phyloP scores from a whole-genome alignment of 2,329 filamentous ascomycete genomes.

The Aspergillus piperis region DNA sequence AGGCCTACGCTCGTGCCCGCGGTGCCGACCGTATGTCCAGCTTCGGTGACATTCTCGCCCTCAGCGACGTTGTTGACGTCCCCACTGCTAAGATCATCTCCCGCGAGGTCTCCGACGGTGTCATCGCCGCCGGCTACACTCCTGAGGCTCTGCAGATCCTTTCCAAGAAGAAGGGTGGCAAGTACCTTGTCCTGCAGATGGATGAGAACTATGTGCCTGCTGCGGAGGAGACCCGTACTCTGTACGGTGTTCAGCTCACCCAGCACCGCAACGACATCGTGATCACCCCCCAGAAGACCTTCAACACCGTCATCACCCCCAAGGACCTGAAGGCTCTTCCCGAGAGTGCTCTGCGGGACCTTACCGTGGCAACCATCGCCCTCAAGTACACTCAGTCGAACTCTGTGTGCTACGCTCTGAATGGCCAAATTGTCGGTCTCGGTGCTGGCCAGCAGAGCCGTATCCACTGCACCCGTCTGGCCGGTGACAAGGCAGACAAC shows the following conservation, averaged over 20 bases:
- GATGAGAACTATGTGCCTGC: slow-evolving; percentile 82
- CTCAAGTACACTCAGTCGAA: slow-evolving; percentile 99
- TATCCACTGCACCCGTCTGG: slow-evolving; percentile 96
- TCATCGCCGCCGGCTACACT: slow-evolving; percentile 87
- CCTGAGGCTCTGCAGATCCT: slow-evolving; percentile 85
- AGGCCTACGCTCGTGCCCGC: slow-evolving; percentile 92
- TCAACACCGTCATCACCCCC: slow-evolving; percentile 81
- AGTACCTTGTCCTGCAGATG: slow-evolving; percentile 94
- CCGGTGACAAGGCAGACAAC: slow-evolving; percentile 97
- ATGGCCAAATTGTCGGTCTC: slow-evolving; percentile 90
- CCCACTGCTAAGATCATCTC: slow-evolving; percentile 97
- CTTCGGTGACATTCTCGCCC: slow-evolving; percentile 94
- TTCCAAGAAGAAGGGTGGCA: slow-evolving; percentile 97
- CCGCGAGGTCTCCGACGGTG: slow-evolving; percentile 94
- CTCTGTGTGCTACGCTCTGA: slow-evolving; percentile 94
- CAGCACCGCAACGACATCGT: slow-evolving; percentile 92
- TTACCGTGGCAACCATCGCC: slow-evolving; percentile 93
- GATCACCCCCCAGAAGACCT: slow-evolving; percentile 78
- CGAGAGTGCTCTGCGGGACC: slow-evolving; percentile 79
- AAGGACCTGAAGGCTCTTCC: slow-evolving; percentile 74
- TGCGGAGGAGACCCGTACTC: slow-evolving; percentile 74
- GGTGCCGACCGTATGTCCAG: slow-evolving; percentile 98
- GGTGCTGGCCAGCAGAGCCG: slow-evolving; percentile 96
- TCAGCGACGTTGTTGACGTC: slow-evolving; percentile 87
- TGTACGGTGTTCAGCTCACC: slow-evolving; percentile 84